Base-by-base conservation (phyloP, 768 basidiomycete genomes). In the Suillus ampliporus region DNA sequence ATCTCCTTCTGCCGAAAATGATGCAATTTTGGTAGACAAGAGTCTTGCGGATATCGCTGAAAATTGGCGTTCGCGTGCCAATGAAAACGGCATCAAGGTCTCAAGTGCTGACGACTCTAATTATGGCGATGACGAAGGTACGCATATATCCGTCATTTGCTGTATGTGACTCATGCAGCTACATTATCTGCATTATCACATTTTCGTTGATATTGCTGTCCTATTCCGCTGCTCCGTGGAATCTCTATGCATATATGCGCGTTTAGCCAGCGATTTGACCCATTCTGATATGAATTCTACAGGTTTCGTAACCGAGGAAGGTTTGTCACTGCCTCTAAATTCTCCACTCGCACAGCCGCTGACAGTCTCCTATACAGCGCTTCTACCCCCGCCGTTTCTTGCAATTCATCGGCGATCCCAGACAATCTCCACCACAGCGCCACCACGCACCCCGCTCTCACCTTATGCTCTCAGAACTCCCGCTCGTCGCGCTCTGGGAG, bases 1-100 rank as follows among this genome's bases (percentile, higher is more conserved):
- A 50, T 69, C 78, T 23, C 67, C 72, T 37, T 86, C 83, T 19
- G 84, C 81, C 14, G 83, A 83, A 67, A 79, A 80, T 43, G 73
- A 74, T 40, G 19, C 26, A 8, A 31, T 23, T 66, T 57, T 72
- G 50, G 82, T 82, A 66, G 79, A 81, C 66, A 77, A 75, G 65
- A 83, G 81, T 68, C 77, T 87, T 26, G 84, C 86, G 17, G 86
- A 89, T 71, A 82, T 87, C 43, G 83, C 88, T 5, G 82, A 83
- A 38, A 90, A 85, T 71, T 92, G 91, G 91, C 83, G 90, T 61
- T 86, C 84, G 35, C 80, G 89, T 56, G 88, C 89, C 57, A 86
- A 79, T 62, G 87, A 89, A 67, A 87, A 90, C 65, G 89, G 89
- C 47, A 90, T 91, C 63, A 88, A 83, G 72, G 87, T 90, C 57